These are phyloP conservation scores for Corynascus novoguineensis DNA, from an alignment of 495 filamentous ascomycete species.

Conservation along the genomic window DNA sequence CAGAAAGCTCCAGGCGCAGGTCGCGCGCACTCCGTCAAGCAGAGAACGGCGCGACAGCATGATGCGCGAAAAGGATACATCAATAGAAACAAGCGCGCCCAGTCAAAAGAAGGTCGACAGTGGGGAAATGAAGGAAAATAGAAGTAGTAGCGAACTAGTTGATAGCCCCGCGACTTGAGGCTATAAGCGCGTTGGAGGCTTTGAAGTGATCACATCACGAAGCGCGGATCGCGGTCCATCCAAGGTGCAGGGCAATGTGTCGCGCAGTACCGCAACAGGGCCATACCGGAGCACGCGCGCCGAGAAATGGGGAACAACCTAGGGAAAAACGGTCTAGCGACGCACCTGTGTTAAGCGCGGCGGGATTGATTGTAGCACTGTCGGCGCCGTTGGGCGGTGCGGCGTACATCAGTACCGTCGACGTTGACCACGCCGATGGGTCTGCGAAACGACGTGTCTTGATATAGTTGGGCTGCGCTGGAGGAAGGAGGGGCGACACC, in stretches of 20 bases:
- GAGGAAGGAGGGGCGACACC: constrained; percentile 30
- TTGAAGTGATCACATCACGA: too few species aligned
- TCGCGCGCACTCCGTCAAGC: not conserved
- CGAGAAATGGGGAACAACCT: constrained; percentile 1
- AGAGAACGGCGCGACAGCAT: constrained; percentile 7
- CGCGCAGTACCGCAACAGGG: not conserved
- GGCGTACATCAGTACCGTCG: constrained; percentile 49
- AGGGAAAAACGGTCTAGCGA: constrained; percentile 15
- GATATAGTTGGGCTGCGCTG: constrained; percentile 49
- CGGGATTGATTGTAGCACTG: constrained; percentile 54
- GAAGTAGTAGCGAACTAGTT: too few species aligned
- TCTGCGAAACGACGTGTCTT: constrained; percentile 53
- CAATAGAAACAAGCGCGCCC: not conserved
- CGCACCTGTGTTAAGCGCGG: constrained; percentile 51
- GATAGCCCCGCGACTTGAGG: not conserved
- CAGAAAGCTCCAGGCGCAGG: not conserved
- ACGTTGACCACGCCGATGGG: constrained; percentile 38
- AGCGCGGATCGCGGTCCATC: not conserved
- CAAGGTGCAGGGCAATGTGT: too few species aligned
- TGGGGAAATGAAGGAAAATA: too few species aligned
- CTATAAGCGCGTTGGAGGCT: too few species aligned
- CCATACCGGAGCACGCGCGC: too few species aligned
- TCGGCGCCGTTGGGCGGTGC: constrained; percentile 51
- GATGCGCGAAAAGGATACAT: not conserved
- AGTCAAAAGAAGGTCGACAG: not conserved